phyloP scores from a whole-genome alignment of 495 filamentous ascomycete genomes.

The Rhypophila decipiens region DNA sequence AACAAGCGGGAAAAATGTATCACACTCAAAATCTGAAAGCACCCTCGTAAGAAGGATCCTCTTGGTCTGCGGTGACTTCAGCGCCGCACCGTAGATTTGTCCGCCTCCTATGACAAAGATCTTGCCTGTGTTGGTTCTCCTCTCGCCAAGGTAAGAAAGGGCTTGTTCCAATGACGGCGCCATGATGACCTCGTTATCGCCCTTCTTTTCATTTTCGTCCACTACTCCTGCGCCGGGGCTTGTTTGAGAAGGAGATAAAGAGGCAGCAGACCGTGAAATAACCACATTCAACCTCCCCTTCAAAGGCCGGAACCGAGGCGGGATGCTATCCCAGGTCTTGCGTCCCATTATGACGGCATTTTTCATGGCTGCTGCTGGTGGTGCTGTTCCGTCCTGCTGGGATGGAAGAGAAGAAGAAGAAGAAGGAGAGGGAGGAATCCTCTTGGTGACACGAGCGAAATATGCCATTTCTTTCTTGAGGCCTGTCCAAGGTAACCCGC shows the following conservation, averaged over 20 bases:
- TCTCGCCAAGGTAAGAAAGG: slow-evolving; percentile 29
- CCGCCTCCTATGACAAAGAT: slow-evolving; percentile 87
- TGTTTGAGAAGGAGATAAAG: neutral
- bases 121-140: slow-evolving; percentile 30
- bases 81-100: slow-evolving; percentile 70
- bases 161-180: slow-evolving; percentile 52
- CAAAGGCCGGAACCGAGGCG: slow-evolving; percentile 67
- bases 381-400: neutral
- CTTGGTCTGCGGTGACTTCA: slow-evolving; percentile 43
- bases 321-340: slow-evolving; percentile 90
- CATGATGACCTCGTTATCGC: slow-evolving; percentile 15
- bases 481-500: slow-evolving; percentile 80
- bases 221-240: neutral
- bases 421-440: slow-evolving; percentile 26
- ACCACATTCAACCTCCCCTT: slow-evolving; percentile 73
- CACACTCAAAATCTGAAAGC: slow-evolving; percentile 68
- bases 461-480: slow-evolving; percentile 88
- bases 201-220: neutral
- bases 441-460: slow-evolving; percentile 85
- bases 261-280: slow-evolving; percentile 29
- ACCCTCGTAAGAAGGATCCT: slow-evolving; percentile 61
- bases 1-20: slow-evolving; percentile 74
- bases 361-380: too few species aligned
- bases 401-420: neutral
- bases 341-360: slow-evolving; percentile 97